Conservation (phyloP, 768 basidiomycete species). For the Termitomyces sp. region DNA sequence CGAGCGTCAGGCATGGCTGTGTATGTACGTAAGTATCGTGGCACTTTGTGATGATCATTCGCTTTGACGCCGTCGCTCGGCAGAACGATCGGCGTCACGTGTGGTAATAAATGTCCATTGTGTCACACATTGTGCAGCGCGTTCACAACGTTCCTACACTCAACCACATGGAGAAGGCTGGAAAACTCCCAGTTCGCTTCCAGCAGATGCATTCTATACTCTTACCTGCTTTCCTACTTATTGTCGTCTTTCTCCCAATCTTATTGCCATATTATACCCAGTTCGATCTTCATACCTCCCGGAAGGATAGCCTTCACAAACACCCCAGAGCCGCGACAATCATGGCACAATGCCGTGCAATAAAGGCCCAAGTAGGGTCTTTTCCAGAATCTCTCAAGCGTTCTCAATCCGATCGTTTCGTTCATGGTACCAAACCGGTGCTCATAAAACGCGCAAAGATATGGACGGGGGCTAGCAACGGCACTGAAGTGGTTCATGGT, state of each 20-base stretch:
- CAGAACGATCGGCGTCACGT: background rate
- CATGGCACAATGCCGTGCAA: slow-evolving; percentile 43
- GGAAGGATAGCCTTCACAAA: background rate
- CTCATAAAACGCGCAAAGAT: slow-evolving; percentile 75
- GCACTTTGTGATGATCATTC: background rate
- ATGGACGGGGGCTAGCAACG: slow-evolving; percentile 78
- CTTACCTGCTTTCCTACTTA: background rate
- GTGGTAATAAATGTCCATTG: background rate
- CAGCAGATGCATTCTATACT: background rate
- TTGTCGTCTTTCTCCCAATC: background rate
- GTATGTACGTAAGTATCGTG: background rate
- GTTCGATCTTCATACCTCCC: background rate
- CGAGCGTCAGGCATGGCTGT: background rate
- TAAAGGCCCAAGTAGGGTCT: slow-evolving; percentile 41
- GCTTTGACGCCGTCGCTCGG: background rate
- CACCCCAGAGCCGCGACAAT: slow-evolving; percentile 26
- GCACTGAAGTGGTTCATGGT: slow-evolving; percentile 60
- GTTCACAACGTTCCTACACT: slow-evolving; percentile 2
- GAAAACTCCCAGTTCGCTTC: background rate
- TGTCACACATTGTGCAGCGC: background rate
- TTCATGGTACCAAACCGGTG: slow-evolving; percentile 57
- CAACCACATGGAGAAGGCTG: slow-evolving; percentile 4
- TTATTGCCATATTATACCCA: slow-evolving; percentile 7
- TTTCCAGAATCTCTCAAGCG: slow-evolving; percentile 47
- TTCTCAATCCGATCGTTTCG: slow-evolving; percentile 63